Conservation (phyloP, 1,284 basidiomycete species). For the Rhodotorula sp. region DNA sequence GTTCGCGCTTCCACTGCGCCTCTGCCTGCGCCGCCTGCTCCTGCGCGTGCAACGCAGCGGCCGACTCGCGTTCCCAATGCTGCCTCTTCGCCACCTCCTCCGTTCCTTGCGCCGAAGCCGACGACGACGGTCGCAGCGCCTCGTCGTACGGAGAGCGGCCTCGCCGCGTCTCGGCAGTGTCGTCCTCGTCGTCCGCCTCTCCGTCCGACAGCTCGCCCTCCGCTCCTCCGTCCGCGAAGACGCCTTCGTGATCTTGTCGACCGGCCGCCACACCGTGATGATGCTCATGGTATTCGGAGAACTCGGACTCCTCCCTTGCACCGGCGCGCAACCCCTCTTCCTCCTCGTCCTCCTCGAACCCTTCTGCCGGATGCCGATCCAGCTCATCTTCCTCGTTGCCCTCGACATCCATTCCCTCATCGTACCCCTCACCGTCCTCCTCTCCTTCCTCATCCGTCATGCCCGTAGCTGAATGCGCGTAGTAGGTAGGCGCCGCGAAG, state of each 20-base stretch:
- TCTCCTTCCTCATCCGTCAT: slow-evolving; percentile 59
- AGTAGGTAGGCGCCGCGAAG: slow-evolving; percentile 55
- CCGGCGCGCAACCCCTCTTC: slow-evolving; percentile 19
- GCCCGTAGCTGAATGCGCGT: slow-evolving; percentile 54
- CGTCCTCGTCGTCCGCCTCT: slow-evolving; percentile 29
- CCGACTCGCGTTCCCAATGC: slow-evolving; percentile 33
- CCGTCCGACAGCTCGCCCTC: slow-evolving; percentile 36
- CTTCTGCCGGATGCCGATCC: neutral
- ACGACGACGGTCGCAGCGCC: neutral
- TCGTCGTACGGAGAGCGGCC: slow-evolving; percentile 14
- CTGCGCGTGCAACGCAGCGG: slow-evolving; percentile 23
- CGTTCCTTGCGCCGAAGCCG: slow-evolving; percentile 22
- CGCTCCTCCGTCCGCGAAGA: slow-evolving; percentile 26
- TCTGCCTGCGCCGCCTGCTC: slow-evolving; percentile 24
- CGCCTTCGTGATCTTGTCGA: neutral
- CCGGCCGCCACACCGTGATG: slow-evolving; percentile 24
- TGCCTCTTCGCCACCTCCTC: slow-evolving; percentile 45
- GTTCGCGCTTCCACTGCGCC: slow-evolving; percentile 19
- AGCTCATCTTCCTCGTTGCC: slow-evolving; percentile 1
- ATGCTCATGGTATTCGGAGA: slow-evolving; percentile 41
- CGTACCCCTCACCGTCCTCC: slow-evolving; percentile 34
- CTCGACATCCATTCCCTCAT: slow-evolving; percentile 34
- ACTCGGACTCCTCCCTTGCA: slow-evolving; percentile 32
- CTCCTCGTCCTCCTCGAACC: slow-evolving; percentile 24
- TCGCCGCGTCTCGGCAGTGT: slow-evolving; percentile 46